Evolutionary conservation across 2,329 filamentous ascomycete species (phyloP), one percentile per base, ranked within the genome.

Genomic region (Xylaria sp.): DNA sequence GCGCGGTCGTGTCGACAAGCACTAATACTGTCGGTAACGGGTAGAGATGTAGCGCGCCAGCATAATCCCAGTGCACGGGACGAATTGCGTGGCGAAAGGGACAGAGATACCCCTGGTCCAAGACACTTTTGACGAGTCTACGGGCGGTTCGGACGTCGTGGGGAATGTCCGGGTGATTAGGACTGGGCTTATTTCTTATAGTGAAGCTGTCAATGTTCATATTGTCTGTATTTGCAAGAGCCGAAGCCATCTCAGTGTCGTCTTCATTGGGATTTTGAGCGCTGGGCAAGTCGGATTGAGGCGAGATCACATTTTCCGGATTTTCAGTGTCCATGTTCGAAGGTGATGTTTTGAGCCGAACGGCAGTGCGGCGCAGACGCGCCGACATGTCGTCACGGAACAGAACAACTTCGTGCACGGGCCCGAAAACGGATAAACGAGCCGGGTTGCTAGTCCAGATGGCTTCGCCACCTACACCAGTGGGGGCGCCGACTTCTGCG

Each of bases 371-470:
- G 52, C 94, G 88, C 25, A 99, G 83, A 2, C 96, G 89, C 23
- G 91, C 89, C 0, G 92, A 91, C 9, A 98, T 88, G 78, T 98
- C 93, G 79, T 99, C 96, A 46, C 96, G 84, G 77, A 97, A 92
- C 1, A 99, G 80, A 0, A 95, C 90, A 66, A 99, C 87, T 77
- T 99, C 96, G 76, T 97, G 93, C 41, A 90, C 89, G 0, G 94
- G 92, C 0, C 95, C 95, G 77, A 98, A 99, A 70, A 97, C 86
- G 34, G 89, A 91, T 32, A 99, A 78, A 18, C 94, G 88, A 37
- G 91, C 88, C 0, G 96, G 96, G 77, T 98, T 99, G 13, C 89
- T 93, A 0, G 95, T 92, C 94, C 94, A 98, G 1, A 97, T 84
- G 0, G 91, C 92, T 75, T 94, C 91, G 23, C 93, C 93, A 39